Percentiles rank a stretch among this genome's conserved stretches.
phyloP scores from a whole-genome alignment of 2,329 filamentous ascomycete species.

The Nigrospora sphaerica region DNA sequence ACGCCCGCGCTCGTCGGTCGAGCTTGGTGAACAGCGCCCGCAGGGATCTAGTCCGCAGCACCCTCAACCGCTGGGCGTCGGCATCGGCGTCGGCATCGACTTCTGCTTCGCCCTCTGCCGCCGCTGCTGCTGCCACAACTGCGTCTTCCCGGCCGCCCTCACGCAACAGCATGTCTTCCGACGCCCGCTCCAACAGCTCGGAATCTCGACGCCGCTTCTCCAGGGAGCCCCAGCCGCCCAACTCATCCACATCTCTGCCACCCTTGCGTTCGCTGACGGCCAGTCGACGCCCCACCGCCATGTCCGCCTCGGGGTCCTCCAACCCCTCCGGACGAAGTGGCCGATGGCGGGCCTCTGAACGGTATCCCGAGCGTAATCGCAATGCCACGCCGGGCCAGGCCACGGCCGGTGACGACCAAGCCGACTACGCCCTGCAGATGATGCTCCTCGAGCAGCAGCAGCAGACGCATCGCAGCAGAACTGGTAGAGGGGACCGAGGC shows the following conservation, averaged over 20 bases:
- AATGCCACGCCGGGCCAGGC: background rate
- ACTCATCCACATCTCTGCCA: slow-evolving; percentile 22
- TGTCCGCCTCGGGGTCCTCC: slow-evolving; percentile 14
- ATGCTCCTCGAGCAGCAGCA: background rate
- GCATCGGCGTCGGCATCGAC: slow-evolving; percentile 8
- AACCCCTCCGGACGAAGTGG: slow-evolving; percentile 4
- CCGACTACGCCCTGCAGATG: background rate
- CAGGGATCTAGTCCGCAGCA: slow-evolving; percentile 13
- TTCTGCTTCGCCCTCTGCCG: slow-evolving; percentile 3
- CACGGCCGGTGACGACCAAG: background rate
- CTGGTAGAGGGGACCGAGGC: too few relatives aligned
- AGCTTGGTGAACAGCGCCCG: slow-evolving; percentile 10
- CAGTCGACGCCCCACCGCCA: slow-evolving; percentile 14
- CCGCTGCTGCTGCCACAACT: slow-evolving; percentile 1
- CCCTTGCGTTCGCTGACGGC: slow-evolving; percentile 26
- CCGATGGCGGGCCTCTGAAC: slow-evolving; percentile 13
- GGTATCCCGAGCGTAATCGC: slow-evolving; percentile 6
- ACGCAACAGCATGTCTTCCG: slow-evolving; percentile 26
- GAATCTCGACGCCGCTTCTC: slow-evolving; percentile 28
- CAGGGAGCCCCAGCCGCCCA: slow-evolving; percentile 22
- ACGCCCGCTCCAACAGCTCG: slow-evolving; percentile 15
- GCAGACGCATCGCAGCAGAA: too few relatives aligned
- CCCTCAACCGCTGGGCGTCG: slow-evolving; percentile 17
- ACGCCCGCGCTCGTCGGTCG: slow-evolving; percentile 23
- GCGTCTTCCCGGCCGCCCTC: background rate